Evolutionary conservation across 1,284 basidiomycete species (phyloP).

Genomic region (Cystobasidium pallidum): DNA sequence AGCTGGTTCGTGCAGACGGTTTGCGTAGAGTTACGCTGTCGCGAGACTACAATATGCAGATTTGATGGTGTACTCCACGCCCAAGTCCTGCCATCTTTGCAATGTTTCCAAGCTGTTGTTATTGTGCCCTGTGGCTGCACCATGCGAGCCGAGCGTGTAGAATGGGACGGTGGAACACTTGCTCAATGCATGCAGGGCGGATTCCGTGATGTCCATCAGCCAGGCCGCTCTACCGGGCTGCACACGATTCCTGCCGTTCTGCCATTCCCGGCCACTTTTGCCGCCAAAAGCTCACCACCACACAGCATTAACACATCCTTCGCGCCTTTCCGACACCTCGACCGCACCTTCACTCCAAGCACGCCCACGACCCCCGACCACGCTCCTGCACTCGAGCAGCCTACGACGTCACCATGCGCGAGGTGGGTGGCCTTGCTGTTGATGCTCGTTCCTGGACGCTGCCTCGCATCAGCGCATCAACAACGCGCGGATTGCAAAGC

Average conservation of each 20-base stretch:
- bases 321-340: slow-evolving; percentile 2
- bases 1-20: too few relatives aligned
- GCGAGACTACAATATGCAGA: too few relatives aligned
- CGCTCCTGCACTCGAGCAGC: slow-evolving; percentile 7
- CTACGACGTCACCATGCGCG: slow-evolving; percentile 25
- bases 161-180: background rate
- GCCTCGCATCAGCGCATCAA: slow-evolving; percentile 16
- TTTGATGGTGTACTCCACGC: too few relatives aligned
- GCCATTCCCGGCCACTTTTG: too few relatives aligned
- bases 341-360: background rate
- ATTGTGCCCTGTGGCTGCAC: background rate
- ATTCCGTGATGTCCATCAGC: too few relatives aligned
- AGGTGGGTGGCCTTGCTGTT: slow-evolving; percentile 18
- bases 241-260: too few relatives aligned
- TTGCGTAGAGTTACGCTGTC: too few relatives aligned
- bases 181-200: too few relatives aligned
- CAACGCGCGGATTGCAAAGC: background rate
- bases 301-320: background rate
- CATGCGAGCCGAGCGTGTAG: background rate
- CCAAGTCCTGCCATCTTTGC: too few relatives aligned
- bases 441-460: slow-evolving; percentile 3
- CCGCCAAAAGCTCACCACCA: too few relatives aligned
- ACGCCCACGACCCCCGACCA: background rate
- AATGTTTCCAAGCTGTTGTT: background rate
- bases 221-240: too few relatives aligned